Percentiles rank a stretch among this genome's conserved stretches.
phyloP scores from a whole-genome alignment of 2,329 filamentous ascomycete species.

The Xylaria digitata region DNA sequence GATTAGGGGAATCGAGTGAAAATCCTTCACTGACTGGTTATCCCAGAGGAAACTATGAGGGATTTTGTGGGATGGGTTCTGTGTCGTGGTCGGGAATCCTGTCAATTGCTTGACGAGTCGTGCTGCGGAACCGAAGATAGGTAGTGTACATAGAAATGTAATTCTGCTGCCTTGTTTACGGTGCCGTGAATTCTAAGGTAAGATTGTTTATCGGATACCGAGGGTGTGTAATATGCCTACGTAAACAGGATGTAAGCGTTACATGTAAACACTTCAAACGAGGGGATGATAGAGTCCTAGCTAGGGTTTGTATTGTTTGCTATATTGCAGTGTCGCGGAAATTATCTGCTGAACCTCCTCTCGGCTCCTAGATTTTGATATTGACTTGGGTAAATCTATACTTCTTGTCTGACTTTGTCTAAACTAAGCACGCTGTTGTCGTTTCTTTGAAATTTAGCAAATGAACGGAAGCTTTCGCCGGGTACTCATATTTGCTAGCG shows the following conservation, averaged over 20 bases:
- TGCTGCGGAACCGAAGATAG: not conserved
- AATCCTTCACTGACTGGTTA: not conserved
- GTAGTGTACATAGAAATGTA: not conserved
- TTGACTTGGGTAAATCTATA: not conserved
- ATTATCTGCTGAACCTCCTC: not conserved
- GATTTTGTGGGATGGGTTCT: not conserved
- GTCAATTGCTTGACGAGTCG: not conserved
- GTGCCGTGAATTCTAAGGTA: not conserved
- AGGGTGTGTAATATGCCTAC: not conserved
- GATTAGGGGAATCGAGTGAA: not conserved
- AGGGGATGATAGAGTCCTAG: slow-evolving; percentile 1
- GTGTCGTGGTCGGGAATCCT: not conserved
- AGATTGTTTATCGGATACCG: not conserved
- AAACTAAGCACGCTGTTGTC: too few relatives aligned
- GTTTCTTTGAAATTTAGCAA: not conserved
- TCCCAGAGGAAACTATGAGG: not conserved
- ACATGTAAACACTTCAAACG: not conserved
- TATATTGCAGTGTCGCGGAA: not conserved
- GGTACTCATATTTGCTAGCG: not conserved
- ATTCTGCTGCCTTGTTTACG: not conserved
- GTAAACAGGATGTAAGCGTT: not conserved
- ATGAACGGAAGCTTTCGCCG: not conserved
- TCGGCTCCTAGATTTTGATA: not conserved
- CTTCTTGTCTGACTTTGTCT: not conserved
- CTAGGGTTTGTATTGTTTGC: not conserved